A percentile compares a stretch with the other conserved stretches of the same genome.
Conservation (phyloP, 2,329 filamentous ascomycete species). For the Talaromyces marneffei region DNA sequence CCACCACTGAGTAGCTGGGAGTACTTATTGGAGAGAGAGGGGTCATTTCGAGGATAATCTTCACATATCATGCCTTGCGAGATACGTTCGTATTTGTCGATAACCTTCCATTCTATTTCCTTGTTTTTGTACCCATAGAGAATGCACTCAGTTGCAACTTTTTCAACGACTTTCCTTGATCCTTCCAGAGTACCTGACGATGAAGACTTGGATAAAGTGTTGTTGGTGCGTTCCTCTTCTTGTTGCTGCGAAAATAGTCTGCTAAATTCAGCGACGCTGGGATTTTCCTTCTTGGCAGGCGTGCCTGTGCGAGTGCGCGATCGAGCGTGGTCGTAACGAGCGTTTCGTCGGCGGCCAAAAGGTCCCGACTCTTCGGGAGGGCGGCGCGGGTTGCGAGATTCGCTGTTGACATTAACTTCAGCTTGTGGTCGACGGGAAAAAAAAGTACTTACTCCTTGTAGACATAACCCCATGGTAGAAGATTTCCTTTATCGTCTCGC, state of each 20-base stretch:
- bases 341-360: conserved; percentile 51
- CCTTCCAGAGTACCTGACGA: conserved; percentile 38
- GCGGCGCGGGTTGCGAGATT: conserved; percentile 46
- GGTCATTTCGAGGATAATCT: conserved; percentile 85
- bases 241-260: conserved; percentile 42
- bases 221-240: conserved; percentile 36
- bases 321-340: conserved; percentile 38
- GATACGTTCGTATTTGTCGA: conserved; percentile 81
- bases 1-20: conserved; percentile 67
- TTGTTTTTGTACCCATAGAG: conserved; percentile 75
- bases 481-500: conserved; percentile 53
- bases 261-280: conserved; percentile 44
- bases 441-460: conserved; percentile 51
- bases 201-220: conserved; percentile 34
- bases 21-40: conserved; percentile 62
- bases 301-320: conserved; percentile 55
- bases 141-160: conserved; percentile 69
- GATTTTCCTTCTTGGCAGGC: conserved; percentile 53
- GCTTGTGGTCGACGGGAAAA: conserved; percentile 14
- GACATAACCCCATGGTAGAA: conserved; percentile 59
- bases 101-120: conserved; percentile 68
- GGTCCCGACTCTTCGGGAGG: conserved; percentile 56
- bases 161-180: conserved; percentile 35
- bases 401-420: conserved; percentile 31
- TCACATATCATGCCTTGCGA: conserved; percentile 78